Base-by-base conservation (phyloP, 2,329 filamentous ascomycete genomes). In the Alternaria panax region DNA sequence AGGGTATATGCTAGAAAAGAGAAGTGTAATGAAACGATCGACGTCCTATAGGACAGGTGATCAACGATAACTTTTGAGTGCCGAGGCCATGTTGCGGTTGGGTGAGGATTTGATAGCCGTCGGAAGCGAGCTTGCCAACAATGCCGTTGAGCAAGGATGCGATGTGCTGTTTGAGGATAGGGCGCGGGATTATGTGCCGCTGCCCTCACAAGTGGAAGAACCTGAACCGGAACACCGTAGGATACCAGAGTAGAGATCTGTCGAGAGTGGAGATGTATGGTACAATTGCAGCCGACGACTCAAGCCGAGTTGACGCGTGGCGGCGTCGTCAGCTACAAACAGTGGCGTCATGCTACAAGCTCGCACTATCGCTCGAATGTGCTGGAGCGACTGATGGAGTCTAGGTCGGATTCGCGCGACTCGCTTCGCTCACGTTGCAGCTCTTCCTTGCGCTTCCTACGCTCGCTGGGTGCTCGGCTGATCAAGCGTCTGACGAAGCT, bases 401-500 rank as follows among this genome's bases (percentile, higher is more conserved):
- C 70, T 43, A 67, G 59, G 38, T 76, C 74, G 52, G 69, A 68
- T 51, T 75, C 74, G 58, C 68, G 74, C 56, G 72, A 72, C 40
- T 77, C 75, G 67, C 67, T 71, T 32, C 66, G 65, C 30, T 63
- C 68, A 47, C 70, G 68, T 28, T 59, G 57, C 9, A 53, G 54
- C n/a, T 76, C 73, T 8, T 76, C 72, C 54, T 67, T 72, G 50
- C 71, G 71, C 62, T 74, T 76, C 60, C 72, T 79, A 55, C 80
- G 73, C 63, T 81, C 76, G 54, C 80, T 82, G 1, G 79, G 76
- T 9, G 78, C 80, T 11, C 82, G 78, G 59, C 60, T 68, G 62
- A 83, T 81, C 45, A 83, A 70, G 34, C 78, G 75, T 48, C 76
- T 75, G 25, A 83, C 60, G 67, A 80, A 67, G 72, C 72, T 74